Evolutionary conservation across 1,139 yeast species (phyloP).

Genomic region (Debaryomycetaceae sp.): DNA sequence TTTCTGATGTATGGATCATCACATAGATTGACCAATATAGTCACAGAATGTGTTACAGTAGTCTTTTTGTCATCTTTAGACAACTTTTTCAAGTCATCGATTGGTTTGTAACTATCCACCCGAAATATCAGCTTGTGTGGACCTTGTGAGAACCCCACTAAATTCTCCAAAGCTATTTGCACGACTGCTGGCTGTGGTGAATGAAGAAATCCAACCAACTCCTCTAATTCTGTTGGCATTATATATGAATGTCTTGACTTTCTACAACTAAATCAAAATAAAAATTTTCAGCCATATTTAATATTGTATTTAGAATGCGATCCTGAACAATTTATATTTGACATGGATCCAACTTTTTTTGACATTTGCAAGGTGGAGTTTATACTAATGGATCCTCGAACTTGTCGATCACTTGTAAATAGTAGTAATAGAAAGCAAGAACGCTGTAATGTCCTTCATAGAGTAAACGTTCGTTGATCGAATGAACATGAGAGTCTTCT

Average conservation of each 20-base stretch:
- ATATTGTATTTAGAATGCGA: background rate
- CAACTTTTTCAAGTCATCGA: constrained; percentile 65
- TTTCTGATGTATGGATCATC: constrained; percentile 64
- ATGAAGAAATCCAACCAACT: constrained; percentile 78
- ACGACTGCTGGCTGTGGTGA: constrained; percentile 79
- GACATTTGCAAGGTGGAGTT: background rate
- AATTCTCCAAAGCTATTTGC: constrained; percentile 79
- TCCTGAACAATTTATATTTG: background rate
- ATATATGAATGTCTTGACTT: background rate
- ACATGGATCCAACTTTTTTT: too few relatives aligned
- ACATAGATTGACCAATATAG: constrained; percentile 80
- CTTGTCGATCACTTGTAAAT: constrained; percentile 31
- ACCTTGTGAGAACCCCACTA: constrained; percentile 79
- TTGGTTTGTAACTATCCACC: constrained; percentile 66
- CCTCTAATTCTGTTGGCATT: constrained; percentile 64
- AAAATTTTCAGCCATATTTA: background rate
- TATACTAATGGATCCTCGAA: background rate
- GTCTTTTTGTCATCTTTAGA: constrained; percentile 51
- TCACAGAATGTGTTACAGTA: constrained; percentile 64
- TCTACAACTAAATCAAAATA: background rate
- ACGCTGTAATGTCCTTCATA: constrained; percentile 19
- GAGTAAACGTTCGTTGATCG: constrained; percentile 30
- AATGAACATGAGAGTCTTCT: constrained; percentile 22
- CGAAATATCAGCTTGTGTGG: constrained; percentile 64
- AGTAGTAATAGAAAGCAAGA: constrained; percentile 34